Conservation (phyloP, 2,329 filamentous ascomycete species). For the Aspergillus proliferans region DNA sequence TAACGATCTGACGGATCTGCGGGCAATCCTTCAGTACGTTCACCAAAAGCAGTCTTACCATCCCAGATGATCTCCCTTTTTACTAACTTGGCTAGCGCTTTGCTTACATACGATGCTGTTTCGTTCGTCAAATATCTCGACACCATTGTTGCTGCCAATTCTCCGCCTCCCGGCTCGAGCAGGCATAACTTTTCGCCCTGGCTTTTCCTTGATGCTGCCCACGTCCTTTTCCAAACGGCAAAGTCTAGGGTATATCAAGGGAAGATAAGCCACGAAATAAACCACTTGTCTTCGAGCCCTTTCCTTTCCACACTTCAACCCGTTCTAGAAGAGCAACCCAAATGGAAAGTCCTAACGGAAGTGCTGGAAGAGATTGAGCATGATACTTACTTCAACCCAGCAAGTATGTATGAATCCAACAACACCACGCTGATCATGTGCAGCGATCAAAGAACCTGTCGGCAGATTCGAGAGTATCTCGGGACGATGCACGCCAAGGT, state of each 20-base stretch:
- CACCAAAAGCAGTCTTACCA: not conserved
- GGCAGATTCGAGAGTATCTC: conserved; percentile 83
- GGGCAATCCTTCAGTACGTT: conserved; percentile 67
- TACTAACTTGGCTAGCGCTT: conserved; percentile 38
- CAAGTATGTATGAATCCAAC: conserved; percentile 72
- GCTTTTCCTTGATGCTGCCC: conserved; percentile 91
- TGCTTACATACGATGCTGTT: conserved; percentile 83
- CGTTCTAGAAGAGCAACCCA: conserved; percentile 88
- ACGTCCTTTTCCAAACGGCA: conserved; percentile 87
- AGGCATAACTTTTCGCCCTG: conserved; percentile 87
- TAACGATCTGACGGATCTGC: conserved; percentile 74
- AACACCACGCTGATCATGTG: conserved; percentile 96
- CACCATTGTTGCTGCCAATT: conserved; percentile 85
- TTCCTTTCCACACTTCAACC: conserved; percentile 62
- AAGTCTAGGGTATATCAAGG: conserved; percentile 80
- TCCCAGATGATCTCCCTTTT: not conserved
- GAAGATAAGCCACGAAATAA: conserved; percentile 56
- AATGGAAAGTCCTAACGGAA: conserved; percentile 85
- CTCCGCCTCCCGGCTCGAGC: conserved; percentile 79
- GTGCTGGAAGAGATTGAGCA: conserved; percentile 89
- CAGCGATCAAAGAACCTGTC: conserved; percentile 74
- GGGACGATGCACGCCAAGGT: conserved; percentile 76
- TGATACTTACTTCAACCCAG: conserved; percentile 77
- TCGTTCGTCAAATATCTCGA: conserved; percentile 90
- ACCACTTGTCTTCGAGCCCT: conserved; percentile 40